phyloP scores from a whole-genome alignment of 2,329 filamentous ascomycete genomes.

The Xylaria sp. region DNA sequence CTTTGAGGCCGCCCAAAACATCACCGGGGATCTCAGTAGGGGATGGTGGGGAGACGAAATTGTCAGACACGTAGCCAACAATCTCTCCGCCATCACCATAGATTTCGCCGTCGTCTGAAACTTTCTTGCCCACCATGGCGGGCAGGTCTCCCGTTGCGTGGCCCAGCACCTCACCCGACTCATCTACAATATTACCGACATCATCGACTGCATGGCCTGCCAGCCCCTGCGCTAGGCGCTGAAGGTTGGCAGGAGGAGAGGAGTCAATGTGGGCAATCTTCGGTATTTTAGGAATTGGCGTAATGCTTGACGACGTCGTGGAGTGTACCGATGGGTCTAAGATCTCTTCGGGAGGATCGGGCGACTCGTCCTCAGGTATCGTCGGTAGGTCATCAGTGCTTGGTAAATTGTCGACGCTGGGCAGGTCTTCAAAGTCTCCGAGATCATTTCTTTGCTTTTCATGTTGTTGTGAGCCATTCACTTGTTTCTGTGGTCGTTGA shows the following conservation, averaged over 20 bases:
- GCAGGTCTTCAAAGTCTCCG: constrained; percentile 43
- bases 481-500: constrained; percentile 41
- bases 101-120: constrained; percentile 60
- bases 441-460: constrained; percentile 37
- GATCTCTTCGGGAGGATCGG: constrained; percentile 50
- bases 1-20: constrained; percentile 52
- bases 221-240: constrained; percentile 55
- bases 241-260: constrained; percentile 46
- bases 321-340: constrained; percentile 50
- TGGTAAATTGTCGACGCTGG: constrained; percentile 39
- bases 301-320: constrained; percentile 54
- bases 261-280: constrained; percentile 56
- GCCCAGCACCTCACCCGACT: constrained; percentile 62
- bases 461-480: constrained; percentile 30
- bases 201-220: constrained; percentile 63
- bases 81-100: constrained; percentile 57
- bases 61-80: constrained; percentile 58
- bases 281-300: constrained; percentile 56
- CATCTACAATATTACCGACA: constrained; percentile 64
- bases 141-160: constrained; percentile 65
- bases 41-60: constrained; percentile 50
- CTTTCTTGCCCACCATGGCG: constrained; percentile 63
- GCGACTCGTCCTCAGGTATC: constrained; percentile 42
- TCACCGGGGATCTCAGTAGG: constrained; percentile 43
- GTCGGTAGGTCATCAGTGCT: constrained; percentile 42